Conservation (phyloP, 805 yeast genomes). For the Wickerhamomyces kurtzmanii region DNA sequence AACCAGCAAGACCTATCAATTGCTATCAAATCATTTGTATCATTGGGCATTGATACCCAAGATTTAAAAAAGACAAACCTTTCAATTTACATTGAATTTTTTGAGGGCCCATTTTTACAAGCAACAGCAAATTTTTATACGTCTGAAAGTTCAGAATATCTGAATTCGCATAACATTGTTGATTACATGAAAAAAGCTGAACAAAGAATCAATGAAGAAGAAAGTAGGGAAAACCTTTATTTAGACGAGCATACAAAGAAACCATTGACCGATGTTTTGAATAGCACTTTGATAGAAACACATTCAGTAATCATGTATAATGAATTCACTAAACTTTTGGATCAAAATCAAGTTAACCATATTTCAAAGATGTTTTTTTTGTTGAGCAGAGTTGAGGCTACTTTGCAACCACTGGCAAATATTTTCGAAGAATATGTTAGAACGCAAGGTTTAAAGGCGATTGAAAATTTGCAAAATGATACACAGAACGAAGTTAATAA, state of each 20-base stretch:
- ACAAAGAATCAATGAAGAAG: constrained; percentile 74
- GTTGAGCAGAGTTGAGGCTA: constrained; percentile 67
- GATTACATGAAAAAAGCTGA: constrained; percentile 87
- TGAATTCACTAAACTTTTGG: constrained; percentile 69
- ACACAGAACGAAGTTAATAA: constrained; percentile 10
- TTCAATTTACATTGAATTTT: constrained; percentile 69
- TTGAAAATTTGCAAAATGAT: constrained; percentile 42
- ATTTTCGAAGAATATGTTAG: constrained; percentile 67
- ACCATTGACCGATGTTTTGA: constrained; percentile 66
- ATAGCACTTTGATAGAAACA: constrained; percentile 64
- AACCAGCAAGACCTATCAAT: constrained; percentile 55
- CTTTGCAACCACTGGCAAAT: constrained; percentile 69
- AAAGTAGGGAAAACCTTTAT: constrained; percentile 64
- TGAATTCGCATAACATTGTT: constrained; percentile 71
- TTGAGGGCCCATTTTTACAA: constrained; percentile 68
- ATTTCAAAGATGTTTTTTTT: constrained; percentile 69
- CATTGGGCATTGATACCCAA: constrained; percentile 82
- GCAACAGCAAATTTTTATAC: constrained; percentile 60
- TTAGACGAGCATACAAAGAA: constrained; percentile 81
- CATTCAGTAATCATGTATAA: constrained; percentile 71
- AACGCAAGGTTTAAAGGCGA: constrained; percentile 48
- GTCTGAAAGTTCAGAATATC: constrained; percentile 56
- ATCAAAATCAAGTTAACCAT: constrained; percentile 61
- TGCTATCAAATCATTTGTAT: constrained; percentile 80
- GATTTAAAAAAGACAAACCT: constrained; percentile 82